Evolutionary conservation across 306 rosid species (phyloP).

Genomic region (Vicia faba): DNA sequence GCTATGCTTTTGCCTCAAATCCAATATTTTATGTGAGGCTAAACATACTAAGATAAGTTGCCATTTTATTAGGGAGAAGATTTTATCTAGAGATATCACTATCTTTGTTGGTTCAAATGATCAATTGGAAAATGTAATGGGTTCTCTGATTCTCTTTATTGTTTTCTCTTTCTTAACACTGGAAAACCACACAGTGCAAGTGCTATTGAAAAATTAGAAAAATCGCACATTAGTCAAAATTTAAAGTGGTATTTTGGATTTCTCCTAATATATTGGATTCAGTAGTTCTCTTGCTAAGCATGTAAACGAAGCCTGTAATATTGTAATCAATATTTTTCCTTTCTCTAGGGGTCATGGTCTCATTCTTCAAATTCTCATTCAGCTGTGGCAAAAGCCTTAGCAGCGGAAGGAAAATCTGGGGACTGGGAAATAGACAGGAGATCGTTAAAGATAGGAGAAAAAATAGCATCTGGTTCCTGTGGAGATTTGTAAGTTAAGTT

Average conservation of each 20-base stretch:
- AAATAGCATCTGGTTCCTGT: conserved; percentile 96
- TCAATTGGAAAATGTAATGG: neutral
- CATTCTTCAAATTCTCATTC: conserved; percentile 70
- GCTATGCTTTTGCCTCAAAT: neutral
- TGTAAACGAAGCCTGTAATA: conserved; percentile 10
- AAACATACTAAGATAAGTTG: neutral
- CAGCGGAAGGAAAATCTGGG: conserved; percentile 56
- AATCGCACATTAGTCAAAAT: conserved; percentile 3
- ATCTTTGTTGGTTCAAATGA: neutral
- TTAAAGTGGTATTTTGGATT: conserved; percentile 18
- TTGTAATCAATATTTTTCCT: conserved; percentile 27
- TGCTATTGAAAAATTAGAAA: neutral
- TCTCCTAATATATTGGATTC: neutral
- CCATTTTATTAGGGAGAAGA: neutral
- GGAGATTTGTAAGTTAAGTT: conserved; percentile 84
- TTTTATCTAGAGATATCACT: neutral
- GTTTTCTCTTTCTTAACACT: neutral
- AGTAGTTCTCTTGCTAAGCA: conserved; percentile 8
- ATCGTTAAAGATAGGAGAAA: conserved; percentile 80
- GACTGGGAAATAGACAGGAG: conserved; percentile 97
- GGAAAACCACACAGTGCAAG: neutral
- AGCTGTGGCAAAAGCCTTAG: conserved; percentile 59
- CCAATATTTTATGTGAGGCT: neutral
- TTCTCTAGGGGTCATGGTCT: conserved; percentile 90
- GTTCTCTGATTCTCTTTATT: neutral